Base-by-base conservation (phyloP, 441 rosid species). In the Gossypium aridum region DNA sequence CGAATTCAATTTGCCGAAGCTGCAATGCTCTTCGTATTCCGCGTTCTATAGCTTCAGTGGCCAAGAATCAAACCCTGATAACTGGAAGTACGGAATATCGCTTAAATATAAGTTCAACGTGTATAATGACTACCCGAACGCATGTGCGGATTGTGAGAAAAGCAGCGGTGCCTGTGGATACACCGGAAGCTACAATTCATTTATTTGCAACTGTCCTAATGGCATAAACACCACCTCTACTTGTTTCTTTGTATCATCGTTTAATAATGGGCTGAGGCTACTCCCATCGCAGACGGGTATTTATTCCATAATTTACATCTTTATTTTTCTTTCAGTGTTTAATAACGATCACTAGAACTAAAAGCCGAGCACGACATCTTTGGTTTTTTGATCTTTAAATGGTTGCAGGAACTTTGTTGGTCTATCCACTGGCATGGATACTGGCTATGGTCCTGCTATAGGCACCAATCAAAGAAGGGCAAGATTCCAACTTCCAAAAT, bases 61-160 rank as follows among this genome's bases (percentile, higher is more conserved):
- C 2, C 91, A 94, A 81, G 96, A 91, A 73, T 75, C 89, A 2
- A 85, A 91, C 70, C 99, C 97, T 13, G 93, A 91, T 20, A 87
- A 85, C 4, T 92, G 99, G 99, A 88, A 90, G 80, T 94, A 91
- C 13, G 97, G 97, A 8, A 87, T 94, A 1, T 90, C 97, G 10
- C 77, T 94, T 4, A 87, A 92, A 51, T 94, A 94, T 43, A 94
- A 88, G 90, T 91, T 90, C 65, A 90, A 87, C 72, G 97, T 91
- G 45, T 89, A 88, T 25, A 83, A 92, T 64, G 91, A 94, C 55
- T 94, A 90, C 23, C 97, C 97, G 7, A 80, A 57, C 34, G 65
- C 86, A 0, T 94, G 99, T 53, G 84, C 79, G 19, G 79, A 81
- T 34, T 94, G 99, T 39, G 97, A 94, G 83, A 87, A 81, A 66